Percentiles rank a stretch among this genome's conserved stretches.
phyloP scores from a whole-genome alignment of 495 filamentous ascomycete genomes.

The Aspergillus conjunctus region DNA sequence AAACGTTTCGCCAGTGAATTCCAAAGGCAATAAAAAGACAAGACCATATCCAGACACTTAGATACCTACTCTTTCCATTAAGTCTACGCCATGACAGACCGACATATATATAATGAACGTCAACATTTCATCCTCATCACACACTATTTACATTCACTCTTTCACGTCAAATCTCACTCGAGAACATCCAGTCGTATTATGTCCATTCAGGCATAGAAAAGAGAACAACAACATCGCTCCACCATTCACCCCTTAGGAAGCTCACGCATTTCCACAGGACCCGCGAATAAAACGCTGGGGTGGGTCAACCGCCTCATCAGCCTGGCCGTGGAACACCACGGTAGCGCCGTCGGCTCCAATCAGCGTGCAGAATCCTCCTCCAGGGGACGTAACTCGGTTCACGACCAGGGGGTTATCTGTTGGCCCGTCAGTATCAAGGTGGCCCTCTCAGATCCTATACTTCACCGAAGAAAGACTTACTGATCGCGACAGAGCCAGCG shows the following conservation, averaged over 20 bases:
- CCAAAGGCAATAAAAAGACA: too few species aligned
- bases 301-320: neutral
- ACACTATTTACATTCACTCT: too few species aligned
- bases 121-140: too few species aligned
- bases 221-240: neutral
- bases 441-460: too few species aligned
- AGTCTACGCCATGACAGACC: too few species aligned
- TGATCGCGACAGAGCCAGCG: neutral
- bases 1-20: too few species aligned
- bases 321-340: constrained; percentile 9
- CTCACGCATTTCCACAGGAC: neutral
- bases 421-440: neutral
- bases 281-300: constrained; percentile 5
- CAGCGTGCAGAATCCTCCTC: constrained; percentile 17
- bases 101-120: too few species aligned
- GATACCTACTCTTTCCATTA: too few species aligned
- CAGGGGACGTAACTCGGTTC: constrained; percentile 2
- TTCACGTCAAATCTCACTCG: too few species aligned
- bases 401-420: constrained; percentile 16
- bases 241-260: neutral
- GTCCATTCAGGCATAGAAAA: neutral
- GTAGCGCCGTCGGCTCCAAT: constrained; percentile 8
- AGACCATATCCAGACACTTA: too few species aligned
- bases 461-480: constrained; percentile 12
- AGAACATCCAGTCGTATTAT: too few species aligned